Conservation (phyloP, 2,329 filamentous ascomycete species). For the Neobulgaria alba region DNA sequence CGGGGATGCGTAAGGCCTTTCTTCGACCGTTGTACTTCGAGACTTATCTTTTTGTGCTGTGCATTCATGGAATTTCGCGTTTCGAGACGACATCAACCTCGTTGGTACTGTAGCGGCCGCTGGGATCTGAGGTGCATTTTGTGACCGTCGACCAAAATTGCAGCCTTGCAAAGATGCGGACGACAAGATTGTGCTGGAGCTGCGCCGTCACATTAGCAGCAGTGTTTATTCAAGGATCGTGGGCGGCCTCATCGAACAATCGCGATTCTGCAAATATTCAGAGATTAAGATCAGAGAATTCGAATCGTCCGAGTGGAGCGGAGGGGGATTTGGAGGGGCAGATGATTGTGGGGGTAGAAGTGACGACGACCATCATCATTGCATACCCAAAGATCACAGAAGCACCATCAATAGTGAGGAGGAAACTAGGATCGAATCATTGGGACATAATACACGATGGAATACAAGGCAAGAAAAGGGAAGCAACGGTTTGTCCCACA, state of each 20-base stretch:
- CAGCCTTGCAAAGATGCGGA: slow-evolving; percentile 7
- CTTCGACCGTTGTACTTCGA: background rate
- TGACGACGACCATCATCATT: slow-evolving; percentile 7
- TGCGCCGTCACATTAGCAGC: slow-evolving; percentile 8
- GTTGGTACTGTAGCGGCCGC: too few species aligned
- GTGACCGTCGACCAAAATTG: background rate
- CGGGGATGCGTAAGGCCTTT: background rate
- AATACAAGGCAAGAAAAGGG: slow-evolving; percentile 24
- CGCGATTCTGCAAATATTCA: background rate
- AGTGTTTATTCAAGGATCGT: slow-evolving; percentile 7
- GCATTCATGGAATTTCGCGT: background rate
- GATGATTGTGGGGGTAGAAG: background rate
- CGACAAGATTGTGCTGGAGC: slow-evolving; percentile 7
- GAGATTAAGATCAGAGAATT: background rate
- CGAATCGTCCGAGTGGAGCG: background rate
- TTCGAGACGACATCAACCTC: background rate
- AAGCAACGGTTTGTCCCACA: slow-evolving; percentile 19
- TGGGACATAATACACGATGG: slow-evolving; percentile 24
- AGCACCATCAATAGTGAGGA: slow-evolving; percentile 13
- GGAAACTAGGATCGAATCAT: slow-evolving; percentile 22
- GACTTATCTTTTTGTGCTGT: background rate
- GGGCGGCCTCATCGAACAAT: slow-evolving; percentile 3
- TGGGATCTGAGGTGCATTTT: background rate
- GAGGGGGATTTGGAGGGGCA: slow-evolving; percentile 6
- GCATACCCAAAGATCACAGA: slow-evolving; percentile 20